Base-by-base conservation (phyloP, 1,139 yeast species). In the Torulaspora globosa region DNA sequence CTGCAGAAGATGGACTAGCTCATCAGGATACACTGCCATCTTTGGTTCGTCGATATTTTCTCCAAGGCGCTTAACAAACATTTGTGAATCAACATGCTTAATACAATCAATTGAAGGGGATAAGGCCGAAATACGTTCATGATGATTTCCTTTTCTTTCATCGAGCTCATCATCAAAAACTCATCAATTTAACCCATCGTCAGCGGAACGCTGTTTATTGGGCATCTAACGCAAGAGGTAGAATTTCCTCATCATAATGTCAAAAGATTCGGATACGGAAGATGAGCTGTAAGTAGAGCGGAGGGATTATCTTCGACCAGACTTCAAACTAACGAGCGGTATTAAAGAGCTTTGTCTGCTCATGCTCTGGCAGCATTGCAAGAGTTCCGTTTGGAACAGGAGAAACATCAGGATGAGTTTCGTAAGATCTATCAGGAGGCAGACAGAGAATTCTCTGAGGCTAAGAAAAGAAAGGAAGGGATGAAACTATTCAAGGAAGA, bases 401-500 rank as follows among this genome's bases (percentile, higher is more conserved):
- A 74, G 29, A 72, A 74, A 39, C 76, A 87, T 51, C 65, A 71
- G 15, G 78, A 80, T 50, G 74, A 78, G 49, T 87, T 89, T 60
- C 76, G 74, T 36, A 67, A 74, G 47, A 67, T 89, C 40, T 73
- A 75, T 53, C 67, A 73, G 41, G 72, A 73, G 40, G 86, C 95
- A 1, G 87, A 86, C 60, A 68, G 68, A 39, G 63, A 61, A 33
- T 69, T 60, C 53, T 63, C 64, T 21, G 60, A 56, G 24, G 58
- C 62, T 15, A 63, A 62, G 38, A 58, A 58, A 32, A 21, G 23
- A 21, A 56, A 62, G 29, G 65, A 67, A 43, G 76, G 79, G 23
- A 85, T 85, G 66, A 82, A 78, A 39, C 70, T 76, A 29, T 89
- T 89, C 66, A 75, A 84, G 61, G 96, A 89, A 66, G 95, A 89